Percentiles rank a stretch among this genome's conserved stretches.
phyloP scores from a whole-genome alignment of 2,329 filamentous ascomycete genomes.

The Emmonsia crescens region DNA sequence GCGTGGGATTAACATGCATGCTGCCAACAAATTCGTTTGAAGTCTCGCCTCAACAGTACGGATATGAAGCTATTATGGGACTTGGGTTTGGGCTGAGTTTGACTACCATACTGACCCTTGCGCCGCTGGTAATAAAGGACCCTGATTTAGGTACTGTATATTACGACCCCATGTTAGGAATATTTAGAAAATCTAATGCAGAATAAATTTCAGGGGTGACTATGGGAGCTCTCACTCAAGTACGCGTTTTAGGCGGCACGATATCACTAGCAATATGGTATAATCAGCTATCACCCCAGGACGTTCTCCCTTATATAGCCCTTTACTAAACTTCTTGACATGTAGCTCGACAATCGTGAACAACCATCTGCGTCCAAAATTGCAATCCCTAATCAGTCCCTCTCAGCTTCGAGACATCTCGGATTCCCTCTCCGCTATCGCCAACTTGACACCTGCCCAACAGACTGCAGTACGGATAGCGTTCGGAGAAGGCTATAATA shows the following conservation, averaged over 20 bases:
- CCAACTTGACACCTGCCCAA: not conserved
- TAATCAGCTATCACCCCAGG: not conserved
- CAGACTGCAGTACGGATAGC: not conserved
- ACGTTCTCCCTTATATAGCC: not conserved
- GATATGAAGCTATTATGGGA: conserved; percentile 28
- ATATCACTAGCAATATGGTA: conserved; percentile 28
- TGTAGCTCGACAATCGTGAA: not conserved
- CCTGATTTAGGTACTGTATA: conserved; percentile 19
- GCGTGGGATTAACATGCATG: conserved; percentile 24
- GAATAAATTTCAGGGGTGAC: conserved; percentile 20
- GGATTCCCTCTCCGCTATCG: not conserved
- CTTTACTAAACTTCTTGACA: not conserved
- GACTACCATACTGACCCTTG: conserved; percentile 23
- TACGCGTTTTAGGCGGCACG: conserved; percentile 28
- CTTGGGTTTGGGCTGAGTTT: conserved; percentile 27
- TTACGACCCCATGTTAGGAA: not conserved
- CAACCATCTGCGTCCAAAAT: not conserved
- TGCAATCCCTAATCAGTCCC: not conserved
- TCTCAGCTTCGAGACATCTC: not conserved
- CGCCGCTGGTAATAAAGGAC: conserved; percentile 21
- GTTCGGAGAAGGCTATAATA: not conserved
- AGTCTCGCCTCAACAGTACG: conserved; percentile 19
- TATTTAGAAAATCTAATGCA: not conserved
- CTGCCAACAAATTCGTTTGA: conserved; percentile 8
- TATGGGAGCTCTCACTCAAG: conserved; percentile 30